Percentiles rank a stretch among this genome's conserved stretches.
Evolutionary conservation across 352 stramenopile species (phyloP).

Genomic region (Globisporangium canariense): DNA sequence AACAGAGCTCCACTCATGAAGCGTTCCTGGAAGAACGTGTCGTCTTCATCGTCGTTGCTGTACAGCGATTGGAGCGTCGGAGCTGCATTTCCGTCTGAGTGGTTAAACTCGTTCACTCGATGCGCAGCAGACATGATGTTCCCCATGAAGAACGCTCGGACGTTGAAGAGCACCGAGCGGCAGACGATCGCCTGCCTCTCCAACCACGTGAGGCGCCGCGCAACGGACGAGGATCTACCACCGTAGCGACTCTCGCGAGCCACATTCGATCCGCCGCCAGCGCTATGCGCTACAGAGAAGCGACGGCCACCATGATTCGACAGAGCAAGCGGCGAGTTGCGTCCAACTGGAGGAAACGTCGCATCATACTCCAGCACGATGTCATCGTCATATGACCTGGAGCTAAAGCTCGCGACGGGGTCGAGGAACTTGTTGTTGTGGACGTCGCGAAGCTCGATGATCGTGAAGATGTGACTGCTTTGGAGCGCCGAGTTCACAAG

Average conservation of each 20-base stretch:
- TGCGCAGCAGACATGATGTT: slow-evolving; percentile 53
- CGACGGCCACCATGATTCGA: not conserved
- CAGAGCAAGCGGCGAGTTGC: not conserved
- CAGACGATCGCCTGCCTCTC: slow-evolving; percentile 25
- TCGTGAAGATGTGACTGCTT: slow-evolving; percentile 72
- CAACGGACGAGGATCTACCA: slow-evolving; percentile 27
- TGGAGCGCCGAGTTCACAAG: slow-evolving; percentile 72
- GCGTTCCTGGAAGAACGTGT: slow-evolving; percentile 83
- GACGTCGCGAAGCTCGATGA: slow-evolving; percentile 82
- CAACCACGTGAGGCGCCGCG: slow-evolving; percentile 39
- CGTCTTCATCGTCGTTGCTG: slow-evolving; percentile 39
- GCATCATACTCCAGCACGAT: slow-evolving; percentile 5
- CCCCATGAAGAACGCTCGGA: slow-evolving; percentile 60
- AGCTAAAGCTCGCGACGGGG: slow-evolving; percentile 61
- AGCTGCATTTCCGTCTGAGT: not conserved
- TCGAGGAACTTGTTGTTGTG: slow-evolving; percentile 85
- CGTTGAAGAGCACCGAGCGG: slow-evolving; percentile 11
- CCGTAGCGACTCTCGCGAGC: slow-evolving; percentile 8
- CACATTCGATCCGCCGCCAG: not conserved
- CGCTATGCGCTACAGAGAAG: not conserved
- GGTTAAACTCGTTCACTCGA: slow-evolving; percentile 38
- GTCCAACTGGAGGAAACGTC: slow-evolving; percentile 1
- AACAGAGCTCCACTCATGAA: slow-evolving; percentile 85
- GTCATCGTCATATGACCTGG: slow-evolving; percentile 15
- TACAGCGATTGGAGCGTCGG: slow-evolving; percentile 5